phyloP scores from a whole-genome alignment of 1,284 basidiomycete species.

The Boletellus sp. region DNA sequence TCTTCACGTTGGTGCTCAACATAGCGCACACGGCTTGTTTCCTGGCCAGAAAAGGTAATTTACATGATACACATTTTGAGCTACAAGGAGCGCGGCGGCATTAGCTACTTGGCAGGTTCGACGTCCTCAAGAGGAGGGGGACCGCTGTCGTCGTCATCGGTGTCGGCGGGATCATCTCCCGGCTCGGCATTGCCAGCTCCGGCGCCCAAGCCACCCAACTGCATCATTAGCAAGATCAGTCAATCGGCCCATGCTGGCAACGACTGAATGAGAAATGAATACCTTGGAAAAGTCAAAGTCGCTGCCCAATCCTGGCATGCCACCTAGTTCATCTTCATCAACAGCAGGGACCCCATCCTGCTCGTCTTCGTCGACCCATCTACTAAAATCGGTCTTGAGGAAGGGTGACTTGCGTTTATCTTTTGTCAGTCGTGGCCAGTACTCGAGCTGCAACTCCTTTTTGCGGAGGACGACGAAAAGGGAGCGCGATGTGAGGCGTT shows the following conservation, averaged over 20 bases:
- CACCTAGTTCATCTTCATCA: slow-evolving; percentile 44
- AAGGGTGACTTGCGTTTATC: slow-evolving; percentile 76
- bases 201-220: background rate
- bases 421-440: slow-evolving; percentile 88
- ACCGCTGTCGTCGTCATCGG: slow-evolving; percentile 61
- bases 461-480: slow-evolving; percentile 73
- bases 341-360: slow-evolving; percentile 61
- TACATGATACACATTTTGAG: slow-evolving; percentile 16
- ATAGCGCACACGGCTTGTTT: background rate
- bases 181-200: background rate
- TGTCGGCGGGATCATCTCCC: slow-evolving; percentile 31
- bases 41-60: slow-evolving; percentile 6
- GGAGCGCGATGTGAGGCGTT: slow-evolving; percentile 62
- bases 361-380: slow-evolving; percentile 95
- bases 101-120: slow-evolving; percentile 33
- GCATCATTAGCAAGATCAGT: slow-evolving; percentile 52
- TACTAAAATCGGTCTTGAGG: slow-evolving; percentile 88
- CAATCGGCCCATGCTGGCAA: slow-evolving; percentile 7
- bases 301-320: slow-evolving; percentile 40
- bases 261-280: slow-evolving; percentile 8
- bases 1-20: no score
- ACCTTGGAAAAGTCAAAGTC: slow-evolving; percentile 63
- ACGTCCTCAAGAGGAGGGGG: slow-evolving; percentile 74
- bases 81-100: background rate
- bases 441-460: slow-evolving; percentile 72